phyloP scores from a whole-genome alignment of 805 yeast species.

The Candida suzukii region DNA sequence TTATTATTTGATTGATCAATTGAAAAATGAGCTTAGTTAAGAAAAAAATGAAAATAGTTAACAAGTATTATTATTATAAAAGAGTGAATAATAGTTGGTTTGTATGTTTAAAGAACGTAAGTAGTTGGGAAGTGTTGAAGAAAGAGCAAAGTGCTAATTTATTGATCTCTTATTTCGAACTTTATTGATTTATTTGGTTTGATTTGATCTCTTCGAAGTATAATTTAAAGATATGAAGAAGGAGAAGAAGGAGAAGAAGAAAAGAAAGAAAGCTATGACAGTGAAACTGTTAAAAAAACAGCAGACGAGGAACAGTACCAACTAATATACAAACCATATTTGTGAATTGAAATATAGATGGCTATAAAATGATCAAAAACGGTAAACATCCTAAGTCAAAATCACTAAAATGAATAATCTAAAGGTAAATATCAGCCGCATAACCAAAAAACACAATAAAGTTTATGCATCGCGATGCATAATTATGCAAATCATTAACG shows the following conservation, averaged over 20 bases:
- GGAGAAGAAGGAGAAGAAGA: background rate
- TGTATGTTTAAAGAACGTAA: constrained; percentile 3
- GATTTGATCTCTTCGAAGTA: background rate
- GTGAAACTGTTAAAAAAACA: background rate
- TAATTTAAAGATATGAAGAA: background rate
- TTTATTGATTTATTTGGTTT: background rate
- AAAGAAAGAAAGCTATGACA: background rate
- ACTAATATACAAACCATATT: no score
- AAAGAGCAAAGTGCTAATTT: background rate
- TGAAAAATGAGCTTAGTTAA: background rate
- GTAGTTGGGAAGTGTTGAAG: constrained; percentile 3
- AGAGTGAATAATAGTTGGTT: background rate
- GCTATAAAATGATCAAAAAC: background rate
- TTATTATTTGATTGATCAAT: constrained; percentile 1
- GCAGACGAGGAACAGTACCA: background rate
- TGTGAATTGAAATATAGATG: background rate
- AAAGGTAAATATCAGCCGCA: no score
- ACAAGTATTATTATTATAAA: background rate
- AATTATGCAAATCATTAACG: constrained; percentile 1
- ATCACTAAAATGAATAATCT: no score
- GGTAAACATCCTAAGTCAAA: no score
- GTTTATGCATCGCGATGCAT: no score
- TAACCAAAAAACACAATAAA: no score
- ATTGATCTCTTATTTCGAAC: background rate
- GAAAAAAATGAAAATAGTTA: constrained; percentile 2